Evolutionary conservation across 306 rosid species (phyloP), one percentile per base, ranked within the genome.

Genomic region (Lathyrus sativus): DNA sequence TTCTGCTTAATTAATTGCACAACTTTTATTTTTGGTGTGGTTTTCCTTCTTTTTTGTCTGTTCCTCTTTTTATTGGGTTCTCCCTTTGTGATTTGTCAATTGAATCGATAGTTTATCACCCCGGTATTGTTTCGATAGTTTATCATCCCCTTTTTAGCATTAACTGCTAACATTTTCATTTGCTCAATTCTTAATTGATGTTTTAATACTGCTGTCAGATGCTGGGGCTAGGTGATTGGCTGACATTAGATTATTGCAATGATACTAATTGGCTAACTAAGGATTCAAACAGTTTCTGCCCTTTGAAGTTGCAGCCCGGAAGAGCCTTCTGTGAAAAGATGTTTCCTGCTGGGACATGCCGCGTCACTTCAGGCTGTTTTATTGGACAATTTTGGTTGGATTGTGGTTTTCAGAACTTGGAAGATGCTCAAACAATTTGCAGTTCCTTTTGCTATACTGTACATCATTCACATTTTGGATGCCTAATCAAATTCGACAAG

Each of bases 221-320:
- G 74, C 15, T 72, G 87, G 83, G 85, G 83, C 77, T 19, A 85
- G 96, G 79, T 92, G 96, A 89, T 76, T 83, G 76, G 89, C 64
- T 81, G 88, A 70, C 63, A 74, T 75, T 71, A 80, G 80, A 65
- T 71, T 77, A 71, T 76, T 74, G 67, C 78, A 63, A 60, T 74
- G 78, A 74, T 79, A 77, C 82, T 79, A 82, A 79, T 76, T 81
- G 82, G 85, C 82, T 87, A 83, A 72, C 76, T 81, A 65, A 76
- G 85, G 81, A 85, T 82, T 83, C 93, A 77, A 78, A 83, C 83
- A 55, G 68, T 83, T 77, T 81, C 75, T 81, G 45, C 74, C 79
- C 84, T 79, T 71, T 86, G 85, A 80, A 85, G 89, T 78, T 77
- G 86, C 88, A 82, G 93, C 87, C 56, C 13, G 18, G 28, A 59